Percentiles rank a stretch among this genome's conserved stretches.
Conservation (phyloP, 2,329 filamentous ascomycete species). For the Aureobasidium pullulans region DNA sequence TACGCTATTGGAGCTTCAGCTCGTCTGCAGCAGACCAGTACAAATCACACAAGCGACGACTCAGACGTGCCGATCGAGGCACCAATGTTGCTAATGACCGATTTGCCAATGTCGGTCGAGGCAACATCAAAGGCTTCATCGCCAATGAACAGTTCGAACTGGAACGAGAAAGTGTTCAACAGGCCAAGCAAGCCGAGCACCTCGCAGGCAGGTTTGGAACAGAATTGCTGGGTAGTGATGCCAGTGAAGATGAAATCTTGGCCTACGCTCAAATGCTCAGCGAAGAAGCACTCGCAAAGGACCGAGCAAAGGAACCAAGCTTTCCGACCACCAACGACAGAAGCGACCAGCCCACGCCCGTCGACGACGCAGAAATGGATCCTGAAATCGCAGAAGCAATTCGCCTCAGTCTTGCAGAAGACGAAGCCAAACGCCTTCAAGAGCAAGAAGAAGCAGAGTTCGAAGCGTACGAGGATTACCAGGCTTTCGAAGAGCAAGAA, state of each 20-base stretch:
- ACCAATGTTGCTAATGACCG: conserved; percentile 53
- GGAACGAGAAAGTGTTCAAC: conserved; percentile 61
- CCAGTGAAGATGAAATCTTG: conserved; percentile 54
- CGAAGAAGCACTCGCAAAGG: conserved; percentile 48
- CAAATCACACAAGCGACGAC: conserved; percentile 68
- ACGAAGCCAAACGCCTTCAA: not conserved
- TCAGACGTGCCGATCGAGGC: conserved; percentile 61
- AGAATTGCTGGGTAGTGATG: conserved; percentile 55
- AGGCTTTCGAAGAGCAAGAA: not conserved
- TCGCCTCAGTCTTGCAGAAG: conserved; percentile 38
- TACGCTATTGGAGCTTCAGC: conserved; percentile 92
- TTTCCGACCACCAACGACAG: conserved; percentile 32
- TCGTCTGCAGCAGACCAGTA: conserved; percentile 68
- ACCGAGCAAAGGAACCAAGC: conserved; percentile 40
- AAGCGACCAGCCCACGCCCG: conserved; percentile 19
- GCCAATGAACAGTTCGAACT: conserved; percentile 78
- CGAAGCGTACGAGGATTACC: not conserved
- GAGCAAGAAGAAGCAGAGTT: conserved; percentile 16
- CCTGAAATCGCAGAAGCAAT: conserved; percentile 58
- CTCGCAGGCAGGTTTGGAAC: conserved; percentile 78
- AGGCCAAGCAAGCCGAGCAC: conserved; percentile 59
- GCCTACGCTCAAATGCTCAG: conserved; percentile 57
- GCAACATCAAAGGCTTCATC: conserved; percentile 72
- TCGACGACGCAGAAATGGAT: conserved; percentile 40
- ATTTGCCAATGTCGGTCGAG: conserved; percentile 56